Evolutionary conservation across 305 asterid genomes (phyloP), one percentile per base, ranked within the genome.

Genomic region (Fraxinus baroniana): DNA sequence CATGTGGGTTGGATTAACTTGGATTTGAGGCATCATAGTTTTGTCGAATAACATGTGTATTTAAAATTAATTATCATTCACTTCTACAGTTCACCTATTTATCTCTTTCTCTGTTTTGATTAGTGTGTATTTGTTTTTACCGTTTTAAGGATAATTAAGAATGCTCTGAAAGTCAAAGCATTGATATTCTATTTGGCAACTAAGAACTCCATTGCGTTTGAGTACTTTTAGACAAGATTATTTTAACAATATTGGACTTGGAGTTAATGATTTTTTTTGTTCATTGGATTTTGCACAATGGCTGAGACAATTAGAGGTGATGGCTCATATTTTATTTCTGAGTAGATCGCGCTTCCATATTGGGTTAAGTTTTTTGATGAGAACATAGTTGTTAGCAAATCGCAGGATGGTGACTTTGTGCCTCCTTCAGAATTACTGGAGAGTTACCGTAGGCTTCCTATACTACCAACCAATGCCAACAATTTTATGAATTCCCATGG

Each of bases 331-430:
- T 70, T n/a, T 39, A 60, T 26, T 15, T 86, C 70, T 3, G 99
- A 96, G 86, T 93, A 97, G 8, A 97, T 97, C 3, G 94, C 84
- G 80, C 94, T 93, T 86, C 98, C 99, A 0, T 81, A 76, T 82
- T 94, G 99, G 99, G 91, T 96, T 78, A 91, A 81, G 83, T 77
- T 80, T 81, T 60, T 87, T 0, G 85, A 78, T 36, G 64, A 84
- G 76, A 79, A 82, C 46, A 46, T 26, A 18, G 74, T 3, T 3
- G 83, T 66, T 33, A 79, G 83, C 22, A 84, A 82, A 36, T 4
- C 46, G 1, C 83, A 84, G 10, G 88, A 92, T 57, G 98, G 94
- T 36, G 95, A 96, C 80, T 96, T 94, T 87, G 90, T 92, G 86
- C 93, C 97, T 77, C 98, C 98, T 12, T 90, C 98, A 10, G n/a